phyloP scores from a whole-genome alignment of 805 yeast genomes.

The Komagataella populi region DNA sequence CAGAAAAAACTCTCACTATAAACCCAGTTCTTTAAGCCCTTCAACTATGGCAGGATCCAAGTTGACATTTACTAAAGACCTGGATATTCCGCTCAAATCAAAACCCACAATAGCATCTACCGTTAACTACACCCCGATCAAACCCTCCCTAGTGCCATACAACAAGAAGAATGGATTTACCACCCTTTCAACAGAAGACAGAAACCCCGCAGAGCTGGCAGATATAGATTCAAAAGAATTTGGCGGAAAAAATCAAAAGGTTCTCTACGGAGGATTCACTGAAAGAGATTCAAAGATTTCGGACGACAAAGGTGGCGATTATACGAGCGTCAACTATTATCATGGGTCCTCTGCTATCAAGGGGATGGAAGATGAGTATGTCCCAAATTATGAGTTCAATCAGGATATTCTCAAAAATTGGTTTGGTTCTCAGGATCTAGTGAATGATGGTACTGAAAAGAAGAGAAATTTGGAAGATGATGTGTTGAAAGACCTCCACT shows the following conservation, averaged over 20 bases:
- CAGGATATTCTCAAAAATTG: constrained; percentile 31
- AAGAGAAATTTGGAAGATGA: constrained; percentile 1
- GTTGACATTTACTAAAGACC: not conserved
- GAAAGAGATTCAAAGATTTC: not conserved
- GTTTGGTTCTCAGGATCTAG: constrained; percentile 15
- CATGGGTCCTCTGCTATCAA: constrained; percentile 7
- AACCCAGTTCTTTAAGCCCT: not conserved
- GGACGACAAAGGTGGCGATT: not conserved
- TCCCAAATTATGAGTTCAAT: constrained; percentile 57
- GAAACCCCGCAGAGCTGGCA: constrained; percentile 6
- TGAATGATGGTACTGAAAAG: constrained; percentile 1
- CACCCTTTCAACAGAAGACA: constrained; percentile 3
- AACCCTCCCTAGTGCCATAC: constrained; percentile 3
- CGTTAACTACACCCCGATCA: constrained; percentile 1
- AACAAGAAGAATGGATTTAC: constrained; percentile 6
- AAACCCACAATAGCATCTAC: constrained; percentile 1
- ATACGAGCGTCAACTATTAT: not conserved
- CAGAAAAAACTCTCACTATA: not conserved
- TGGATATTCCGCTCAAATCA: not conserved
- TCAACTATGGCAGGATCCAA: not conserved
- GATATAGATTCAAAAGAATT: not conserved
- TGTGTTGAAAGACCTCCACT: constrained; percentile 9
- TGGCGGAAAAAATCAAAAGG: not conserved
- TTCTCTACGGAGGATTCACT: not conserved
- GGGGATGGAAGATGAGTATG: constrained; percentile 65